Conservation (phyloP, 495 filamentous ascomycete genomes). For the Rhizodiscina lignyota region DNA sequence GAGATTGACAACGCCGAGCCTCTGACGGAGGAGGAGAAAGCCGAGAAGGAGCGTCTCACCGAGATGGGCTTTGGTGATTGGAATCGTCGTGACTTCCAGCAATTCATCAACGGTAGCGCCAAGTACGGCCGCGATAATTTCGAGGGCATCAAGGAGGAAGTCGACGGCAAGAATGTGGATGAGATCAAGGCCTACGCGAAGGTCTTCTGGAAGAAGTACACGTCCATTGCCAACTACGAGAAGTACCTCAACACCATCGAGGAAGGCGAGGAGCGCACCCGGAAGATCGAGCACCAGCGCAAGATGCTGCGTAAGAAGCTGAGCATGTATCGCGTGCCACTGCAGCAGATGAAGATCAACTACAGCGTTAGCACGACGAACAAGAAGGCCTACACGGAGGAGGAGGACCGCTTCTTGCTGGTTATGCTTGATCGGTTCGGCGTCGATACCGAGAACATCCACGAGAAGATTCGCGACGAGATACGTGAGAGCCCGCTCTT, state of each 20-base stretch:
- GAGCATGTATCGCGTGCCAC: constrained; percentile 82
- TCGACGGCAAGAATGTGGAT: constrained; percentile 73
- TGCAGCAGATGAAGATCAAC: constrained; percentile 96
- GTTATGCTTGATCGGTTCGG: constrained; percentile 86
- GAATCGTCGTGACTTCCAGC: constrained; percentile 96
- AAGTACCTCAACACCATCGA: constrained; percentile 82
- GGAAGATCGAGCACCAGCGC: constrained; percentile 78
- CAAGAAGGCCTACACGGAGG: constrained; percentile 98
- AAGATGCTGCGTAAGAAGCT: constrained; percentile 94
- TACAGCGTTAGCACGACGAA: constrained; percentile 98
- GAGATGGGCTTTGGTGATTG: constrained; percentile 80
- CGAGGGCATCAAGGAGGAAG: constrained; percentile 67
- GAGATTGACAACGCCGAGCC: constrained; percentile 85
- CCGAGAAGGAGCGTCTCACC: constrained; percentile 62
- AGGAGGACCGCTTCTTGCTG: constrained; percentile 92
- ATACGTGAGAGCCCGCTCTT: constrained; percentile 91
- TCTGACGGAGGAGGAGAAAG: constrained; percentile 77
- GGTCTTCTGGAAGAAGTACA: constrained; percentile 87
- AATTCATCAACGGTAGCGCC: constrained; percentile 88
- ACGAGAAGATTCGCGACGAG: constrained; percentile 26
- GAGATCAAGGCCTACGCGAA: constrained; percentile 83
- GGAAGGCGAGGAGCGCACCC: constrained; percentile 74
- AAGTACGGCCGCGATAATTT: constrained; percentile 81
- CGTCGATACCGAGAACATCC: constrained; percentile 30
- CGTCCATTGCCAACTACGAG: constrained; percentile 68